Evolutionary conservation across 202 grass and related monocot species (phyloP).

Genomic region (Dendrocalamus latiflorus): DNA sequence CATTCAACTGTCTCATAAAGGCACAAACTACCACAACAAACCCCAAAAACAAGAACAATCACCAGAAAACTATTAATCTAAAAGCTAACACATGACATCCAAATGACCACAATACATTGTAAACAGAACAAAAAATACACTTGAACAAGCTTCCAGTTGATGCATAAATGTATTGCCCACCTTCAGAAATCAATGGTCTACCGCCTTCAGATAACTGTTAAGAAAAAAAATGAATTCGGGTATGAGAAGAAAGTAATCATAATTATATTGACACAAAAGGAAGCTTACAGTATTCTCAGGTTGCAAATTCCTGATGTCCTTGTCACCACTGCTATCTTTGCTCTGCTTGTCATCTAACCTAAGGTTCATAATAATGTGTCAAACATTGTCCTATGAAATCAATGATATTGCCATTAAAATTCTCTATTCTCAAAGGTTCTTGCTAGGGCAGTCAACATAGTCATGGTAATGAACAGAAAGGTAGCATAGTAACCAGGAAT

Average conservation of each 20-base stretch:
- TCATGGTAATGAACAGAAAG: conserved; percentile 4
- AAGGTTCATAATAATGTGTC: conserved; percentile 13
- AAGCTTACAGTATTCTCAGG: conserved; percentile 45
- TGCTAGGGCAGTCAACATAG: not conserved
- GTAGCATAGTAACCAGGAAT: not conserved
- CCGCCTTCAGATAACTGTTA: conserved; percentile 39
- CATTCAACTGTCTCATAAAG: conserved; percentile 3
- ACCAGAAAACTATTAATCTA: not conserved
- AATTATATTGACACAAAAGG: not conserved
- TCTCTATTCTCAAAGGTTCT: not conserved
- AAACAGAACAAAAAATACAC: not conserved
- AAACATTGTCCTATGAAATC: conserved; percentile 3
- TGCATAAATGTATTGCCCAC: conserved; percentile 37
- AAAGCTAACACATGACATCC: conserved; percentile 1
- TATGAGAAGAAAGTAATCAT: not conserved
- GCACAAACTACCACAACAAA: not conserved
- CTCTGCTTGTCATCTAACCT: conserved; percentile 55
- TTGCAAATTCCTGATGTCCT: conserved; percentile 34
- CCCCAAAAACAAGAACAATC: not conserved
- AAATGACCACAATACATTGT: conserved; percentile 7
- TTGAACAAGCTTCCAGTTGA: not conserved
- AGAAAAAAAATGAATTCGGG: not conserved
- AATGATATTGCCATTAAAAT: not conserved
- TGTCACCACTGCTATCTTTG: conserved; percentile 38
- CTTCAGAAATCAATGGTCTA: conserved; percentile 50